A percentile compares a stretch with the other conserved stretches of the same genome.
Conservation (phyloP, 805 yeast genomes). For the Candida maesae region DNA sequence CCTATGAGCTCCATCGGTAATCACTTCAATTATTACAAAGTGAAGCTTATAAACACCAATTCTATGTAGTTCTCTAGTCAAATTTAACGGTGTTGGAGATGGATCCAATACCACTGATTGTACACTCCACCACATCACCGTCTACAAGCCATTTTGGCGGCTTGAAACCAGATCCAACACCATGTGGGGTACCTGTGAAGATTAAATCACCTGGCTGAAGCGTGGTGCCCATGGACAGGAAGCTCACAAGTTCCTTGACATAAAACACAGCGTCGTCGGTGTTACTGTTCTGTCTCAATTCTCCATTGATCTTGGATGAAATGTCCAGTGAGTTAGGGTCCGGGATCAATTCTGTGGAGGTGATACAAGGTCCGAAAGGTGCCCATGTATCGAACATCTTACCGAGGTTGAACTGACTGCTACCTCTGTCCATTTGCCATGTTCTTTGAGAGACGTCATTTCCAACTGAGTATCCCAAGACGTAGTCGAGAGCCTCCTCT, state of each 20-base stretch:
- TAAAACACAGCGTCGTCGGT: slow-evolving; percentile 48
- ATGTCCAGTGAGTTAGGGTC: slow-evolving; percentile 34
- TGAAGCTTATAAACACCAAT: too few species aligned
- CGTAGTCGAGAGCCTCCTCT: slow-evolving; percentile 41
- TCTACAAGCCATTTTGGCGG: slow-evolving; percentile 39
- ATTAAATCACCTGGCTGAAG: slow-evolving; percentile 50
- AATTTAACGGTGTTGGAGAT: slow-evolving; percentile 31
- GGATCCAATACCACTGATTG: slow-evolving; percentile 41
- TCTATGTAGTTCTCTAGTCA: slow-evolving; percentile 2
- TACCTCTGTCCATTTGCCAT: slow-evolving; percentile 53
- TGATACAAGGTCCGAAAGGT: slow-evolving; percentile 54
- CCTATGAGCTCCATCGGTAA: too few species aligned
- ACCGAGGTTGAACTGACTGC: slow-evolving; percentile 49
- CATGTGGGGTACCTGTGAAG: slow-evolving; percentile 55
- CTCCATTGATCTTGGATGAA: slow-evolving; percentile 43
- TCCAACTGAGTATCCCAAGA: slow-evolving; percentile 50
- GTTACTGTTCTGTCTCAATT: slow-evolving; percentile 40
- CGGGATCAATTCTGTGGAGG: slow-evolving; percentile 29
- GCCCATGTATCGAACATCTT: slow-evolving; percentile 56
- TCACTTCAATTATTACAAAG: too few species aligned
- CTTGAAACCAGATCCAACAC: slow-evolving; percentile 48
- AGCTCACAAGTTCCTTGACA: slow-evolving; percentile 40
- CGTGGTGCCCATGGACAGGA: slow-evolving; percentile 48
- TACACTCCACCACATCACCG: slow-evolving; percentile 42
- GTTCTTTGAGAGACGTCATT: slow-evolving; percentile 54